Conservation (phyloP, 2,329 filamentous ascomycete genomes). For the Madurella mycetomatis region DNA sequence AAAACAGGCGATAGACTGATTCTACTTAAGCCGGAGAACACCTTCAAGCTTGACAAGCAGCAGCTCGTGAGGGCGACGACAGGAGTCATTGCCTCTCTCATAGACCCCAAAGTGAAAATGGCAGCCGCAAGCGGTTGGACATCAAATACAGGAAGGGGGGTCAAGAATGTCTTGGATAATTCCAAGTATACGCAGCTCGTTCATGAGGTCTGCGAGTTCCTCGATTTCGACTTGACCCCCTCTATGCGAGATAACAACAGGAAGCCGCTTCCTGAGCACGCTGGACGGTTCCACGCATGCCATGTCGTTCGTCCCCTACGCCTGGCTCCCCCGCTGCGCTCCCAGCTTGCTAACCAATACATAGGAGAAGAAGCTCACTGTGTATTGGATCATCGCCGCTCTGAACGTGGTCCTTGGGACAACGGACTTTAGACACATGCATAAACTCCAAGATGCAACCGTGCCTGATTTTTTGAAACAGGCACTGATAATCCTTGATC, state of each 20-base stretch:
- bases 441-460: slow-evolving; percentile 1
- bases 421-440: slow-evolving; percentile 2
- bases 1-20: not conserved
- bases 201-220: not conserved
- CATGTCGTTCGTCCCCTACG: slow-evolving; percentile 1
- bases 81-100: slow-evolving; percentile 14
- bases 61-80: slow-evolving; percentile 6
- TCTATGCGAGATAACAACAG: slow-evolving; percentile 6
- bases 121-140: not conserved
- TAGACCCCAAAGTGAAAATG: slow-evolving; percentile 1
- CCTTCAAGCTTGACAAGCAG: not conserved
- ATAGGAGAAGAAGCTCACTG: slow-evolving; percentile 20
- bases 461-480: not conserved
- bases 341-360: not conserved
- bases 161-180: slow-evolving; percentile 12
- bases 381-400: slow-evolving; percentile 14
- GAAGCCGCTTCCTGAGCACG: slow-evolving; percentile 3
- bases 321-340: not conserved
- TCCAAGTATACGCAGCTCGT: slow-evolving; percentile 13
- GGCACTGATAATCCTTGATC: slow-evolving; percentile 13
- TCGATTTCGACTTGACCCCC: slow-evolving; percentile 5
- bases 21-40: not conserved
- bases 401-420: slow-evolving; percentile 9
- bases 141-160: not conserved
- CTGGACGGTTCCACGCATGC: slow-evolving; percentile 7